A percentile compares a stretch with the other conserved stretches of the same genome.
phyloP scores from a whole-genome alignment of 202 grass and related monocot genomes.

The Elaeis oleifera region DNA sequence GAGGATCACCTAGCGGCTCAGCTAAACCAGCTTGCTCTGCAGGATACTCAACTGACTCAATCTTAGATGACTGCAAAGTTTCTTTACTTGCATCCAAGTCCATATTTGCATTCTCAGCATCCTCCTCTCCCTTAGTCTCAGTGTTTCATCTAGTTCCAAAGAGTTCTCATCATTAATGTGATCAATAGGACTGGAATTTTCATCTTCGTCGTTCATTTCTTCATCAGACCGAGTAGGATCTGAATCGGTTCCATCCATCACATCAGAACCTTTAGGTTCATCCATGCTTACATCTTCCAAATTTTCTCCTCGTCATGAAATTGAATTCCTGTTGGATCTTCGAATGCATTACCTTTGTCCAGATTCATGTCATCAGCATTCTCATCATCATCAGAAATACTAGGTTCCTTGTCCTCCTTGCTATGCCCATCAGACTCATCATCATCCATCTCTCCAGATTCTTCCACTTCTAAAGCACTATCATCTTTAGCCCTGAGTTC shows the following conservation, averaged over 20 bases:
- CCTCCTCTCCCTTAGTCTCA: constrained; percentile 31
- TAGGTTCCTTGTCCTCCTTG: constrained; percentile 44
- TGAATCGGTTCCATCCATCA: constrained; percentile 33
- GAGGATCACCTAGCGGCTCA: constrained; percentile 25
- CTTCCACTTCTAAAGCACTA: constrained; percentile 39
- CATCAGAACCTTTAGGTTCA: constrained; percentile 29
- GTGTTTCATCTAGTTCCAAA: constrained; percentile 30
- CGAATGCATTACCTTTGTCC: constrained; percentile 73
- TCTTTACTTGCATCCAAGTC: constrained; percentile 34
- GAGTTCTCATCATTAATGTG: constrained; percentile 38
- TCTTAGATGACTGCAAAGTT: constrained; percentile 28
- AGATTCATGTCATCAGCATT: constrained; percentile 29
- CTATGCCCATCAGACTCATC: constrained; percentile 34
- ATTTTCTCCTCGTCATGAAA: constrained; percentile 51
- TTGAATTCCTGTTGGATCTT: constrained; percentile 57
- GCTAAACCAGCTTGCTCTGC: constrained; percentile 17
- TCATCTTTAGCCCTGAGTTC: constrained; percentile 93
- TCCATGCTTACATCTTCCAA: constrained; percentile 49
- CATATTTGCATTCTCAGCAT: constrained; percentile 40
- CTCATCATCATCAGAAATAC: constrained; percentile 24
- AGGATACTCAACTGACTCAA: constrained; percentile 45
- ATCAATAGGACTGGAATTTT: constrained; percentile 27
- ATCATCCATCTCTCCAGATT: constrained; percentile 44
- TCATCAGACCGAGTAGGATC: constrained; percentile 32
- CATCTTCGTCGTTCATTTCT: constrained; percentile 37